Percentiles rank a stretch among this genome's conserved stretches.
Evolutionary conservation across 805 yeast species (phyloP).

Genomic region (Saccharomyces kudriavzevii): DNA sequence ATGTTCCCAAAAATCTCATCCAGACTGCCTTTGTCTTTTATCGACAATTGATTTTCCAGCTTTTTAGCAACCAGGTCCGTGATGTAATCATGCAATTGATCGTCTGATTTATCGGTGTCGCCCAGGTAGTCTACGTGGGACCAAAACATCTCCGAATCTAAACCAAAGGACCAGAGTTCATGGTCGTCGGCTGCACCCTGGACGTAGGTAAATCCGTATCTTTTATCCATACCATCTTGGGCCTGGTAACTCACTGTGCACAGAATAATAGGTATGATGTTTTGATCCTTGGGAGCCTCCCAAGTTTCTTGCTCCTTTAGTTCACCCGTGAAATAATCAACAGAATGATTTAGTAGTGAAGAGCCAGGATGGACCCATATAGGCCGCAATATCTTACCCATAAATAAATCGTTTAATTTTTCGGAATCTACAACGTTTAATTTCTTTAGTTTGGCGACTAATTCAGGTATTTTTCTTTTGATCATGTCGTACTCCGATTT

Average conservation of each 20-base stretch:
- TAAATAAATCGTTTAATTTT: slow-evolving; percentile 27
- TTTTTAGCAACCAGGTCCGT: slow-evolving; percentile 1
- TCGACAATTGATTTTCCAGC: background rate
- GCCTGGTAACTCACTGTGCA: slow-evolving; percentile 57
- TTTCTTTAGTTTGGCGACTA: slow-evolving; percentile 38
- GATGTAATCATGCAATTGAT: slow-evolving; percentile 19
- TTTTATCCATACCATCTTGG: slow-evolving; percentile 47
- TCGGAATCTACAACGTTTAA: slow-evolving; percentile 35
- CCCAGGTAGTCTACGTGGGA: slow-evolving; percentile 26
- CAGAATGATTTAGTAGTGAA: slow-evolving; percentile 13
- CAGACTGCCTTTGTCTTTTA: slow-evolving; percentile 4
- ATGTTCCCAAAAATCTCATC: slow-evolving; percentile 5
- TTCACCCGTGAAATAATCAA: slow-evolving; percentile 28
- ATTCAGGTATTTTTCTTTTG: slow-evolving; percentile 36
- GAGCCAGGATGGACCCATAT: slow-evolving; percentile 60
- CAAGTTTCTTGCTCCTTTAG: slow-evolving; percentile 21
- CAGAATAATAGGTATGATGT: slow-evolving; percentile 38
- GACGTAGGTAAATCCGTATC: slow-evolving; percentile 51
- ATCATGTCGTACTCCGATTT: slow-evolving; percentile 50
- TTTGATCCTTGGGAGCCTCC: slow-evolving; percentile 29
- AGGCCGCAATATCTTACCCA: slow-evolving; percentile 50
- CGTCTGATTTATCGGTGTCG: slow-evolving; percentile 25
- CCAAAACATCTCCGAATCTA: slow-evolving; percentile 58
- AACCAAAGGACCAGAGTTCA: slow-evolving; percentile 65
- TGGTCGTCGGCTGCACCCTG: slow-evolving; percentile 96